These are phyloP conservation scores for Adansonia gregorii DNA, from an alignment of 441 rosid species.

Conservation along the genomic window DNA sequence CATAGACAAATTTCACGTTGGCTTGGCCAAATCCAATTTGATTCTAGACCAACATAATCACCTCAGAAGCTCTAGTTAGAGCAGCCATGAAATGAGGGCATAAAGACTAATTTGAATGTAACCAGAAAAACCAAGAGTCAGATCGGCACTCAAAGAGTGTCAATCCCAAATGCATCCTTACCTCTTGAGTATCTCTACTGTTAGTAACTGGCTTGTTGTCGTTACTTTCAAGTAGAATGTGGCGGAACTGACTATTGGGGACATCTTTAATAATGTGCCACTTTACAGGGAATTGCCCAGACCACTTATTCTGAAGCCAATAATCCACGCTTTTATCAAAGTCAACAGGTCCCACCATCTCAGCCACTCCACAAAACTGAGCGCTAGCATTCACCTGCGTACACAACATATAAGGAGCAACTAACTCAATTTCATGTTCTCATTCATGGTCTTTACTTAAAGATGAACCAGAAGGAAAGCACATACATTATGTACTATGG, in stretches of 20 bases:
- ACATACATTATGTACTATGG: background rate
- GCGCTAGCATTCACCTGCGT: conserved; percentile 59
- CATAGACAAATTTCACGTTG: background rate
- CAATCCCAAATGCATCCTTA: conserved; percentile 29
- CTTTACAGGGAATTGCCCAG: conserved; percentile 56
- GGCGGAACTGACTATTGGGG: conserved; percentile 58
- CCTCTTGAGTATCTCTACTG: conserved; percentile 67
- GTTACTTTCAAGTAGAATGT: conserved; percentile 52
- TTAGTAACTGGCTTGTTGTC: conserved; percentile 62
- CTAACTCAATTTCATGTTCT: background rate
- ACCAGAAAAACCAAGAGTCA: background rate
- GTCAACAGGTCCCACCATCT: conserved; percentile 62
- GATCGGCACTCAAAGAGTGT: conserved; percentile 4
- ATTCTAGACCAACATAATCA: conserved; percentile 19
- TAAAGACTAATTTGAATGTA: conserved; percentile 15
- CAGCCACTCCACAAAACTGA: conserved; percentile 63
- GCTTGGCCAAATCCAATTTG: conserved; percentile 4
- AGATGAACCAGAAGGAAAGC: conserved; percentile 1
- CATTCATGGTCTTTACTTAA: background rate
- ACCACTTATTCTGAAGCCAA: conserved; percentile 64
- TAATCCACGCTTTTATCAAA: conserved; percentile 54
- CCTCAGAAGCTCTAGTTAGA: conserved; percentile 12
- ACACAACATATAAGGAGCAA: conserved; percentile 9
- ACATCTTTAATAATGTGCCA: conserved; percentile 59
- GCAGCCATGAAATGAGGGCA: background rate